phyloP scores from a whole-genome alignment of 768 basidiomycete genomes.

The Saitozyma sp. region DNA sequence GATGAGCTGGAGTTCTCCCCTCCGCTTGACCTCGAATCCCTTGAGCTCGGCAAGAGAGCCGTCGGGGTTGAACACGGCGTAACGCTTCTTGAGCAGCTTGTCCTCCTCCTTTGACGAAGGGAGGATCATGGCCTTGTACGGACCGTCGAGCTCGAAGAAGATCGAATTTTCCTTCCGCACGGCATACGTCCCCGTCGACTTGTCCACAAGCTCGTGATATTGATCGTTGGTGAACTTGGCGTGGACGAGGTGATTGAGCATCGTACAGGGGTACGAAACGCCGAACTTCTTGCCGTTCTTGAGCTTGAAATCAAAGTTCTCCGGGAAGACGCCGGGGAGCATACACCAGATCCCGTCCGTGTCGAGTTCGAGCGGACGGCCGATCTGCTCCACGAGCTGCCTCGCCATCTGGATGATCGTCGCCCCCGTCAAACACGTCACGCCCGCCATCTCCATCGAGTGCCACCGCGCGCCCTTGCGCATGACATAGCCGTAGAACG shows the following conservation, averaged over 20 bases:
- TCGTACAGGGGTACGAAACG: slow-evolving; percentile 97
- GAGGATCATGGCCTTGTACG: slow-evolving; percentile 98
- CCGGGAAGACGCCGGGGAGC: slow-evolving; percentile 96
- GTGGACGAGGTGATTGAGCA: slow-evolving; percentile 97
- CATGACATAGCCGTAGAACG: slow-evolving; percentile 99
- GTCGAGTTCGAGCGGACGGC: slow-evolving; percentile 92
- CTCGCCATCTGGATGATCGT: slow-evolving; percentile 99
- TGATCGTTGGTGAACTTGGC: slow-evolving; percentile 96
- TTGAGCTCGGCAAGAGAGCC: slow-evolving; percentile 97
- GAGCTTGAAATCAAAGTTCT: slow-evolving; percentile 95
- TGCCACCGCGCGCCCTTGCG: slow-evolving; percentile 99
- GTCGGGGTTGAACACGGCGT: slow-evolving; percentile 98
- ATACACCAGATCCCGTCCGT: slow-evolving; percentile 99
- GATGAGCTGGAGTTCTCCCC: slow-evolving; percentile 96
- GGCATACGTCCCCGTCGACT: slow-evolving; percentile 76
- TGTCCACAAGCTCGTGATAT: slow-evolving; percentile 83
- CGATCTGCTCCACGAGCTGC: slow-evolving; percentile 94
- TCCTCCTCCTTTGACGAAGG: slow-evolving; percentile 99
- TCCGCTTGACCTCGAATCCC: slow-evolving; percentile 97
- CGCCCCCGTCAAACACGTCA: slow-evolving; percentile 95
- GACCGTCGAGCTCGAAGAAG: slow-evolving; percentile 98
- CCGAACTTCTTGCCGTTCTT: slow-evolving; percentile 78
- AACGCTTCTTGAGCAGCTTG: slow-evolving; percentile 95
- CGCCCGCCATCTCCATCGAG: slow-evolving; percentile 99
- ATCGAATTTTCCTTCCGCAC: slow-evolving; percentile 96